Conservation (phyloP, 75 land plant species). For the Pinus tabuliformis region DNA sequence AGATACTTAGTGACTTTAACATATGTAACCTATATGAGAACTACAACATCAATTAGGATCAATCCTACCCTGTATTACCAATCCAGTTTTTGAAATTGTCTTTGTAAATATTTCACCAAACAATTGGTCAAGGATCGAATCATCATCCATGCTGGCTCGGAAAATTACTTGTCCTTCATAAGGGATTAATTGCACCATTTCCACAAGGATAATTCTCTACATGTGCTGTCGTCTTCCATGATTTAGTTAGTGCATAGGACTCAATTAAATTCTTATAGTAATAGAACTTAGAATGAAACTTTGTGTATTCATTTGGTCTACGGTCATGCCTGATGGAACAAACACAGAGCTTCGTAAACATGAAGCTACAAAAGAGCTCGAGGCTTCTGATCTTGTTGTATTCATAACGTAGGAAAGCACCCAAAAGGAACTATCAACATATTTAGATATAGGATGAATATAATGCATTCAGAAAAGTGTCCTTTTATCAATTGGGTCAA, state of each 20-base stretch:
- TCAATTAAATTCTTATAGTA: background rate
- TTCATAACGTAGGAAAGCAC: background rate
- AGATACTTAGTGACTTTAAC: constrained; percentile 77
- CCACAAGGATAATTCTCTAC: too few species aligned
- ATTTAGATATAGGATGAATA: background rate
- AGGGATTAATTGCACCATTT: too few species aligned
- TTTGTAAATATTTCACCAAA: too few species aligned
- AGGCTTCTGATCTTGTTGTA: background rate
- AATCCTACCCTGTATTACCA: constrained; percentile 48
- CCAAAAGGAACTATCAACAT: background rate
- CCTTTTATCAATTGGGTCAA: background rate
- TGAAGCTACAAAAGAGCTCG: constrained; percentile 1
- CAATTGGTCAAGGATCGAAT: too few species aligned
- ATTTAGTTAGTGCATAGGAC: background rate
- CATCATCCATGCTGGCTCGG: too few species aligned
- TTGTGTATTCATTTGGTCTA: constrained; percentile 1
- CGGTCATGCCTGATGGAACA: background rate
- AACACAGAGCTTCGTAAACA: background rate
- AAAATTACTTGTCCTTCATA: too few species aligned
- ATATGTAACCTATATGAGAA: constrained; percentile 58
- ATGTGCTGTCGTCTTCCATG: too few species aligned
- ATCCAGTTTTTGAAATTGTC: background rate
- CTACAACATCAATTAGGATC: constrained; percentile 32
- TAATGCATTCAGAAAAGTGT: background rate
- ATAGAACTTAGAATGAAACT: constrained; percentile 1